Base-by-base conservation (phyloP, 257 asterid species). In the Anisodus tanguticus region DNA sequence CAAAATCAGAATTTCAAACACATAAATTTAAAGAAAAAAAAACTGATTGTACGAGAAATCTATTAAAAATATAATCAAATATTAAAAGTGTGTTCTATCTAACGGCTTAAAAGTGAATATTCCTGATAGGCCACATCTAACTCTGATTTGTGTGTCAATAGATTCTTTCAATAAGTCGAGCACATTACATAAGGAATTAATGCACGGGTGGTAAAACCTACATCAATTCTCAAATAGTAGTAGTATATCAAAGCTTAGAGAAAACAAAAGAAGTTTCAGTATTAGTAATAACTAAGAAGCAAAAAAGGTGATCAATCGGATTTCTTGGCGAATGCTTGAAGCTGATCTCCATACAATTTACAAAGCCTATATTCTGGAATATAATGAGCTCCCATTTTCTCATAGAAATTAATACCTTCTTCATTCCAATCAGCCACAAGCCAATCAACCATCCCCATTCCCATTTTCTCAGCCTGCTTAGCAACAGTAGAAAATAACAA, bases 391-490 rank as follows among this genome's bases (percentile, higher is more conserved):
- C 63, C 81, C 81, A 76, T 76, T 76, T 76, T 53, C 81, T 53
- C 64, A 76, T 76, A 76, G 47, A 76, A 76, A 26, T 76, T 3
- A 26, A 76, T 26, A 22, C 15, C 26, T 53, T 76, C 49, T 76
- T 76, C 26, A 76, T 26, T 76, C 64, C 81, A 76, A 53, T 53
- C 64, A 51, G 81, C 81, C 63, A 76, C 81, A 53, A 51, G 64
- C 81, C 81, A 26, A 76, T 76, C 81, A 0, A 76, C 81, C 81
- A 76, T 51, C 22, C 81, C 81, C 60, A 76, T 51, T 26, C 81
- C 81, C 63, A 76, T 76, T 49, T 13, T 49, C 13, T 13, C 47
- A 22, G 81, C 81, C 1, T 51, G 63, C 4, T 4, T 12, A 7
- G 81, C 47, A 26, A 51, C 47, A 51, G 4, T 13, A 51, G 81